Evolutionary conservation across 2,329 filamentous ascomycete genomes (phyloP).

Genomic region (Scolecobasidium constrictum): DNA sequence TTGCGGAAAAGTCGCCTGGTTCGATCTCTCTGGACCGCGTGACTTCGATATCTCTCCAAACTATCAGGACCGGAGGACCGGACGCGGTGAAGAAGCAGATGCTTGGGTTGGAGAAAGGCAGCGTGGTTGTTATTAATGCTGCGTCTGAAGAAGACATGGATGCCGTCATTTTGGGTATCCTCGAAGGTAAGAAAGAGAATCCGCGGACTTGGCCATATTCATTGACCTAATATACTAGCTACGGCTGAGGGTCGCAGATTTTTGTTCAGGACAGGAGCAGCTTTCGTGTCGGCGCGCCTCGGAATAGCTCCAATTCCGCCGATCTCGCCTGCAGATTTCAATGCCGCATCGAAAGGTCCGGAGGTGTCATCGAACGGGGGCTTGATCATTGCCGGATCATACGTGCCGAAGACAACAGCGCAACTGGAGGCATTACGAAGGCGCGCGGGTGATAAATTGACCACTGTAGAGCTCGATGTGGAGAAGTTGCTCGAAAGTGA

Average conservation of each 20-base stretch:
- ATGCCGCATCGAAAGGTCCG: constrained; percentile 21
- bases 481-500: not conserved
- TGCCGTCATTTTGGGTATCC: constrained; percentile 40
- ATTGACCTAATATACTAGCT: constrained; percentile 14
- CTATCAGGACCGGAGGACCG: not conserved
- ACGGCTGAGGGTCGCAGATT: constrained; percentile 28
- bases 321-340: constrained; percentile 35
- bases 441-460: constrained; percentile 4
- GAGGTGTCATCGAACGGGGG: constrained; percentile 39
- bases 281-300: constrained; percentile 39
- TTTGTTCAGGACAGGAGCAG: constrained; percentile 36
- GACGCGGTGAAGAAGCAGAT: not conserved
- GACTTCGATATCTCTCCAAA: not conserved
- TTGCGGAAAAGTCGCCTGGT: constrained; percentile 42
- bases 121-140: constrained; percentile 42
- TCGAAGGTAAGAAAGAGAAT: constrained; percentile 15
- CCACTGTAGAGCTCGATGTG: not conserved
- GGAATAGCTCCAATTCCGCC: constrained; percentile 43
- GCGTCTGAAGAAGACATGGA: constrained; percentile 45
- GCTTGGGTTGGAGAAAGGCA: constrained; percentile 17
- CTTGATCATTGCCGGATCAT: constrained; percentile 45
- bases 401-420: constrained; percentile 48
- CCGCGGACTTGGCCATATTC: constrained; percentile 16
- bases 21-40: not conserved
- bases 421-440: constrained; percentile 36